These are phyloP conservation scores for Akanthomyces uredinophilus DNA, from an alignment of 2,329 filamentous ascomycete genomes.

Conservation along the genomic window DNA sequence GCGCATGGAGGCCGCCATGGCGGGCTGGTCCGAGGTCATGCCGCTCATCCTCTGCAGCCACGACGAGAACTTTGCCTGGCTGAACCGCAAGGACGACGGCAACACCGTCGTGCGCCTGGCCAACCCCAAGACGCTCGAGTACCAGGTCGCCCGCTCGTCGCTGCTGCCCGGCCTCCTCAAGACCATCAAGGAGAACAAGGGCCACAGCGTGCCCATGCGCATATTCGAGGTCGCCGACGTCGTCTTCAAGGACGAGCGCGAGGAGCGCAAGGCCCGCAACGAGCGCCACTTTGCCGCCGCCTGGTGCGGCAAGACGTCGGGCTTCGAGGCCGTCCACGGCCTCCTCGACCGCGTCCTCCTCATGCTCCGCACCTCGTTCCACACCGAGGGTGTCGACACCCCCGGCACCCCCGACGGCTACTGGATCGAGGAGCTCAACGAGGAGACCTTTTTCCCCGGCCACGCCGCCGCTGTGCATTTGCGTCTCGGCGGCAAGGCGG, in stretches of 20 bases:
- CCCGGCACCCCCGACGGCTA: slow-evolving; percentile 65
- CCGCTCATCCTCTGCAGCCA: slow-evolving; percentile 94
- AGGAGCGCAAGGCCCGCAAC: slow-evolving; percentile 85
- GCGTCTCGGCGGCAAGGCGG: slow-evolving; percentile 66
- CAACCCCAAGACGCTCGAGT: slow-evolving; percentile 90
- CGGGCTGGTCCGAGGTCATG: slow-evolving; percentile 94
- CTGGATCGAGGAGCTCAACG: slow-evolving; percentile 90
- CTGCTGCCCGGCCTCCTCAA: slow-evolving; percentile 84
- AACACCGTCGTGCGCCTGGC: slow-evolving; percentile 77
- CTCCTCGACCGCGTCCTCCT: slow-evolving; percentile 85
- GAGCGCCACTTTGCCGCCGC: slow-evolving; percentile 94
- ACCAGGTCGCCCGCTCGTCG: slow-evolving; percentile 86
- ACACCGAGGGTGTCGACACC: slow-evolving; percentile 55
- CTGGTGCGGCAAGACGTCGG: slow-evolving; percentile 88
- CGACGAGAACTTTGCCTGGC: slow-evolving; percentile 95
- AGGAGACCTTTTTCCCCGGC: slow-evolving; percentile 86
- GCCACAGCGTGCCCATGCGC: slow-evolving; percentile 81
- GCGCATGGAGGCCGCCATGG: slow-evolving; percentile 81
- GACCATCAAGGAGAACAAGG: slow-evolving; percentile 90
- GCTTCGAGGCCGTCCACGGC: slow-evolving; percentile 94
- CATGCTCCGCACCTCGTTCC: slow-evolving; percentile 82
- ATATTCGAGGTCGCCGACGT: slow-evolving; percentile 91
- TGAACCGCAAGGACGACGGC: slow-evolving; percentile 86
- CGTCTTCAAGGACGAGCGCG: slow-evolving; percentile 76
- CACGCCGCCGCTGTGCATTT: slow-evolving; percentile 83